Percentiles rank a stretch among this genome's conserved stretches.
Evolutionary conservation across 2,329 filamentous ascomycete species (phyloP).

Genomic region (Epicoccum nigrum): DNA sequence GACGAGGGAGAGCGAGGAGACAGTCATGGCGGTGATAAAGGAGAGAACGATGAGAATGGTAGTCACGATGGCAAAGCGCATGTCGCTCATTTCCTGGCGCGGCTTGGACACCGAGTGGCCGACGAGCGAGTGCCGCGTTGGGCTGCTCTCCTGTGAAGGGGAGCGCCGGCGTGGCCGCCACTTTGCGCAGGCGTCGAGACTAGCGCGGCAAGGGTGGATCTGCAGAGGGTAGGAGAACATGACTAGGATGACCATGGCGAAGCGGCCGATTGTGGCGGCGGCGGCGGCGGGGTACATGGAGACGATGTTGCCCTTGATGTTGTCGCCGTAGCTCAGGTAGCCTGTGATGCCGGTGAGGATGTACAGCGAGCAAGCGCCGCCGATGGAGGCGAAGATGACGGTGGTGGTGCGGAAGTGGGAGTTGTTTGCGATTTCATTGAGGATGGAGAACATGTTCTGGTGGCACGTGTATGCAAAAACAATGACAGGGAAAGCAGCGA

Average conservation of each 20-base stretch:
- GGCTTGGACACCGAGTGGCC: constrained; percentile 40
- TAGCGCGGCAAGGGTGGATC: constrained; percentile 95
- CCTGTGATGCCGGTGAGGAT: constrained; percentile 92
- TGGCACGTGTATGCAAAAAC: constrained; percentile 99
- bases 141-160: constrained; percentile 37
- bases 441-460: constrained; percentile 99
- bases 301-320: constrained; percentile 89
- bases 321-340: constrained; percentile 93
- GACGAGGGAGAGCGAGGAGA: constrained; percentile 86
- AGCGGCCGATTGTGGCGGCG: constrained; percentile 88
- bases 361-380: constrained; percentile 85
- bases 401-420: constrained; percentile 77
- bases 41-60: constrained; percentile 82
- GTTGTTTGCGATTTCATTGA: constrained; percentile 91
- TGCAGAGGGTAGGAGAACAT: constrained; percentile 97
- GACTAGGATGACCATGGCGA: constrained; percentile 93
- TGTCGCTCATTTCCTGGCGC: constrained; percentile 73
- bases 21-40: constrained; percentile 88
- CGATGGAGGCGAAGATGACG: constrained; percentile 84
- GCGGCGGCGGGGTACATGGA: constrained; percentile 71
- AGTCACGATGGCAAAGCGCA: constrained; percentile 87
- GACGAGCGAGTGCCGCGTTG: constrained; percentile 54
- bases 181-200: constrained; percentile 88
- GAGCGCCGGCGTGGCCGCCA: constrained; percentile 70
- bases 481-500: constrained; percentile 90